These are phyloP conservation scores for Leptomonas pyrrhocoris DNA, from an alignment of 208 protist species.

Conservation along the genomic window DNA sequence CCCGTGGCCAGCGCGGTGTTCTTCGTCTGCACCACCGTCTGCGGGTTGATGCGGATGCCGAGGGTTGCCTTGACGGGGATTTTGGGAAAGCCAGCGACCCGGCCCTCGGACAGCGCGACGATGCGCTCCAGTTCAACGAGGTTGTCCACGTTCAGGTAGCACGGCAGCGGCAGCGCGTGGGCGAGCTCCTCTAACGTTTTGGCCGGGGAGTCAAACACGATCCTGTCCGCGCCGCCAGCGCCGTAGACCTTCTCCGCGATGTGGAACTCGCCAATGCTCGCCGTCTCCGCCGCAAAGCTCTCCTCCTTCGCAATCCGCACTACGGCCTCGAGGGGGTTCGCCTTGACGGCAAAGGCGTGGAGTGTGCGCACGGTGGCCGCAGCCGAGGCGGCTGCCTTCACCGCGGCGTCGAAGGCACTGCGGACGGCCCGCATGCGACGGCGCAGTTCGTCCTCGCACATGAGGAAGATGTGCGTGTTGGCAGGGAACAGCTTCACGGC, in stretches of 20 bases:
- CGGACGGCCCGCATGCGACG: constrained; percentile 41
- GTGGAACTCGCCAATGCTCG: constrained; percentile 70
- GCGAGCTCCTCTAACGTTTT: constrained; percentile 70
- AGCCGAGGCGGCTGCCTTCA: constrained; percentile 1
- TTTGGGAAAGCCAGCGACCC: constrained; percentile 11
- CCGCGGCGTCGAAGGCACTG: constrained; percentile 33
- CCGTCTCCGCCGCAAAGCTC: constrained; percentile 57
- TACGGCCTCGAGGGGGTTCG: constrained; percentile 61
- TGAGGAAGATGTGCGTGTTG: constrained; percentile 62
- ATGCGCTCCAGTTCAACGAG: constrained; percentile 66
- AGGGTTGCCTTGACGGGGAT: constrained; percentile 37
- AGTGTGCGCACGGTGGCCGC: constrained; percentile 19
- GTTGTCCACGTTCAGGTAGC: constrained; percentile 81
- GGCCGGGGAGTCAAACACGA: constrained; percentile 72
- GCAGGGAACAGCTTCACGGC: constrained; percentile 44
- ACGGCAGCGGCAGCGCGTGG: constrained; percentile 46
- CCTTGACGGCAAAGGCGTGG: constrained; percentile 69
- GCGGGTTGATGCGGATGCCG: constrained; percentile 77
- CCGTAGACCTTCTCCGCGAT: constrained; percentile 44
- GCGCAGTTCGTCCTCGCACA: constrained; percentile 42
- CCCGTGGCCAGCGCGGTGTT: constrained; percentile 59
- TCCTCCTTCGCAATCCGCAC: constrained; percentile 34
- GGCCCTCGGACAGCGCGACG: constrained; percentile 35
- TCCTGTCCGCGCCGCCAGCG: constrained; percentile 13
- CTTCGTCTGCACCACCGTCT: constrained; percentile 46